Evolutionary conservation across 139 green algal genomes (phyloP).

Genomic region (Tetraselmis striata): DNA sequence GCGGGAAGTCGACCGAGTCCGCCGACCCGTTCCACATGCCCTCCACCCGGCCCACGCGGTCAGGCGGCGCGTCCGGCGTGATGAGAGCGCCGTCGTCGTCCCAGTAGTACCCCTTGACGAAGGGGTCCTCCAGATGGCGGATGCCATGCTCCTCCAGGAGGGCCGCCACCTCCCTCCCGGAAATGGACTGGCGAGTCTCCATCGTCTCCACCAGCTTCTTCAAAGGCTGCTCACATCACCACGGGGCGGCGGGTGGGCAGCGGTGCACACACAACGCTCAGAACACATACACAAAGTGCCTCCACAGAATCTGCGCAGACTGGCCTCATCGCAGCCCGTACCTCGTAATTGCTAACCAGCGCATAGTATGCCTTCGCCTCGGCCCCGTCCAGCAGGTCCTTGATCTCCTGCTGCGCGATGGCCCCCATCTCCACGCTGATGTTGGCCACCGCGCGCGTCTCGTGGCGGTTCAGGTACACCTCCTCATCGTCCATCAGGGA

Average conservation of each 20-base stretch:
- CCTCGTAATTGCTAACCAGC: slow-evolving; percentile 75
- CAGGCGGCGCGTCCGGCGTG: slow-evolving; percentile 20
- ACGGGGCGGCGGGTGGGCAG: too few species aligned
- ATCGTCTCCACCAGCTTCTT: slow-evolving; percentile 25
- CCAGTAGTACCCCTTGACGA: slow-evolving; percentile 40
- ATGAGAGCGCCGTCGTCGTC: slow-evolving; percentile 25
- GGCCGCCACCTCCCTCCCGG: slow-evolving; percentile 42
- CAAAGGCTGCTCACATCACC: too few species aligned
- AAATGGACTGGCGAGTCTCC: slow-evolving; percentile 23
- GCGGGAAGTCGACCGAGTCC: not conserved
- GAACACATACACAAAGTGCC: too few species aligned
- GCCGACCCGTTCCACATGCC: not conserved
- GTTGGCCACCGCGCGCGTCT: slow-evolving; percentile 28
- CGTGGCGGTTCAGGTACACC: slow-evolving; percentile 24
- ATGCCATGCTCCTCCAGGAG: slow-evolving; percentile 24
- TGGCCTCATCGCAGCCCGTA: slow-evolving; percentile 38
- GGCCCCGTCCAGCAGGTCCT: slow-evolving; percentile 64
- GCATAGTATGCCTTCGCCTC: slow-evolving; percentile 87
- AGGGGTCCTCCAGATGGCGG: slow-evolving; percentile 15
- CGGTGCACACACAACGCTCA: not conserved
- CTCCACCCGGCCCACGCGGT: not conserved
- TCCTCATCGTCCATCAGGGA: slow-evolving; percentile 61
- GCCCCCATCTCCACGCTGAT: slow-evolving; percentile 44
- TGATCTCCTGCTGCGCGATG: slow-evolving; percentile 38
- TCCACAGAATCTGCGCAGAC: too few species aligned